Percentiles rank a stretch among this genome's conserved stretches.
Evolutionary conservation across 129 eudicot genomes (phyloP).

Genomic region (Saussurea involucrata): DNA sequence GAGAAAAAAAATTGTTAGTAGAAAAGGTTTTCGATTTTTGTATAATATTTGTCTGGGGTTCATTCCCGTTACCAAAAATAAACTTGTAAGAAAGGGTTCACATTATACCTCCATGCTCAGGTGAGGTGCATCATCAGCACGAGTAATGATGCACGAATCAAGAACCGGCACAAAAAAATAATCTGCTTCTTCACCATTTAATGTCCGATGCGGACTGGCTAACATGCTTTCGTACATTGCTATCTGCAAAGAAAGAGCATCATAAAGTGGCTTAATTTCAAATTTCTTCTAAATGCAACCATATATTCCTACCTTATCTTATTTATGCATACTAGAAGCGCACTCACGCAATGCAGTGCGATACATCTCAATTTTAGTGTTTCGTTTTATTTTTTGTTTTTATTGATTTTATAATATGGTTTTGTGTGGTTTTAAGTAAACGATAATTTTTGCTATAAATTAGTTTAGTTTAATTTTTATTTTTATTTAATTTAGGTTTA

Average conservation of each 20-base stretch:
- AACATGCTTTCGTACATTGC: constrained; percentile 81
- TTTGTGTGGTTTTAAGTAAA: too few species aligned
- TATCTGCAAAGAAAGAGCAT: constrained; percentile 50
- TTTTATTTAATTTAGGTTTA: too few species aligned
- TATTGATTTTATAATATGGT: too few species aligned
- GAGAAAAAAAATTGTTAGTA: not conserved
- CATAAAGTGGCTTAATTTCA: constrained; percentile 4
- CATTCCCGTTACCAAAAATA: not conserved
- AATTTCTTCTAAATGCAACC: not conserved
- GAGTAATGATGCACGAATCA: constrained; percentile 91
- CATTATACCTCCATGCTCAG: constrained; percentile 65
- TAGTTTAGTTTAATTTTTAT: too few species aligned
- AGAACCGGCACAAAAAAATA: constrained; percentile 93
- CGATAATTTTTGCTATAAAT: too few species aligned
- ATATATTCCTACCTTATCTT: not conserved
- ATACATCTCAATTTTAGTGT: too few species aligned
- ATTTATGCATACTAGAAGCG: not conserved
- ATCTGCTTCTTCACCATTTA: constrained; percentile 96
- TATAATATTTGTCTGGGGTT: too few species aligned
- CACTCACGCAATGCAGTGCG: too few species aligned
- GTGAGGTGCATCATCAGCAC: constrained; percentile 99
- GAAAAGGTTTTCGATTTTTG: not conserved
- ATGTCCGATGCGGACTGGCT: constrained; percentile 81
- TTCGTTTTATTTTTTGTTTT: too few species aligned
- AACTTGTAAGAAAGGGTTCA: not conserved